These are phyloP conservation scores for Vigna unguiculata DNA, from an alignment of 306 rosid genomes.

Conservation along the genomic window DNA sequence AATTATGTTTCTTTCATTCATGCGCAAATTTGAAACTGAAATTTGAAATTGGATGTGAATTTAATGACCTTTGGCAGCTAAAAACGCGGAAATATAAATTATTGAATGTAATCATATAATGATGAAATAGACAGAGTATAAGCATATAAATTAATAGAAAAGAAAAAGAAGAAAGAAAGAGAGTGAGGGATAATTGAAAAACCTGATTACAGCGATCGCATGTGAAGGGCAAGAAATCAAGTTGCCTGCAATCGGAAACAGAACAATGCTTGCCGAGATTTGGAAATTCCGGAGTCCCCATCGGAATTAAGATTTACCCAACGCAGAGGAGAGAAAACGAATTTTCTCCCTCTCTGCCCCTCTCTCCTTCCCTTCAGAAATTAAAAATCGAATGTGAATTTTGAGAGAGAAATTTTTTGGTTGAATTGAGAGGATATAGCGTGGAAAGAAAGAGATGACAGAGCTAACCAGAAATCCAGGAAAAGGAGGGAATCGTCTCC, in stretches of 20 bases:
- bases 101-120: too few relatives aligned
- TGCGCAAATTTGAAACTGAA: too few relatives aligned
- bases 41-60: too few relatives aligned
- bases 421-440: slow-evolving; percentile 17
- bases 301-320: slow-evolving; percentile 10
- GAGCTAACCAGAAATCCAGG: slow-evolving; percentile 20
- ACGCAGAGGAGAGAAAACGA: slow-evolving; percentile 5
- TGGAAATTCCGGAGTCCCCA: slow-evolving; percentile 98
- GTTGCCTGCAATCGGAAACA: slow-evolving; percentile 67
- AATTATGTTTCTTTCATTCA: not conserved
- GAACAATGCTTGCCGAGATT: slow-evolving; percentile 90
- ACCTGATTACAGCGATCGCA: slow-evolving; percentile 90
- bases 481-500: not conserved
- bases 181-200: not conserved
- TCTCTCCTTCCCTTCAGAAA: not conserved
- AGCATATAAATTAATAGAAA: too few relatives aligned
- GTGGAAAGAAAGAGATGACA: not conserved
- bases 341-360: not conserved
- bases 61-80: too few relatives aligned
- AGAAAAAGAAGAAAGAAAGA: not conserved
- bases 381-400: not conserved
- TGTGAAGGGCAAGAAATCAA: slow-evolving; percentile 94
- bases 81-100: too few relatives aligned
- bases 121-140: too few relatives aligned
- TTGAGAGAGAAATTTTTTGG: not conserved